These are phyloP conservation scores for Daldinia eschscholtzii DNA, from an alignment of 2,329 filamentous ascomycete genomes.

Conservation along the genomic window DNA sequence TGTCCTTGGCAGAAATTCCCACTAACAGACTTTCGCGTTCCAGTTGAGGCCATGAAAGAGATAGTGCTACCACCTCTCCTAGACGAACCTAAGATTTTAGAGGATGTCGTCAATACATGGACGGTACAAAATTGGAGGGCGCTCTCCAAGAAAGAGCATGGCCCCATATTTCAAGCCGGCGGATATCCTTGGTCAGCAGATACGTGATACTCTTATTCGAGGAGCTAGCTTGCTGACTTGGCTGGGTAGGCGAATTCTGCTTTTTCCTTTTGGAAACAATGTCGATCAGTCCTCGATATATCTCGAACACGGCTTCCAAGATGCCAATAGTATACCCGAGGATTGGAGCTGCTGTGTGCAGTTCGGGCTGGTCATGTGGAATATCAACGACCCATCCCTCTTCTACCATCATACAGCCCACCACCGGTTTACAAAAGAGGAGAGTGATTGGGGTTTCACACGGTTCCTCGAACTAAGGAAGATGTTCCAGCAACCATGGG, in stretches of 20 bases:
- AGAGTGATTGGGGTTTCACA: slow-evolving; percentile 99
- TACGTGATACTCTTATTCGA: slow-evolving; percentile 10
- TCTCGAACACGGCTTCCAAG: slow-evolving; percentile 91
- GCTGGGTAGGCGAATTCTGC: slow-evolving; percentile 81
- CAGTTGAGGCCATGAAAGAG: slow-evolving; percentile 88
- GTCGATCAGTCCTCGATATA: slow-evolving; percentile 95
- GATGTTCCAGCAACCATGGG: slow-evolving; percentile 84
- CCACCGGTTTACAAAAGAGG: slow-evolving; percentile 95
- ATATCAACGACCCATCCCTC: slow-evolving; percentile 89
- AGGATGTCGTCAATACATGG: slow-evolving; percentile 85
- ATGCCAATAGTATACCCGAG: slow-evolving; percentile 78
- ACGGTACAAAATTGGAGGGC: slow-evolving; percentile 85
- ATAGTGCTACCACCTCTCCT: slow-evolving; percentile 77
- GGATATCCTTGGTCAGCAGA: slow-evolving; percentile 83
- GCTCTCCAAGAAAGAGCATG: slow-evolving; percentile 83
- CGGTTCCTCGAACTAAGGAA: slow-evolving; percentile 89
- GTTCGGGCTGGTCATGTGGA: slow-evolving; percentile 94
- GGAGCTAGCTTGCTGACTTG: slow-evolving; percentile 39
- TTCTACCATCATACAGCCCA: slow-evolving; percentile 86
- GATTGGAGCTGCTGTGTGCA: slow-evolving; percentile 98
- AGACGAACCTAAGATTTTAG: slow-evolving; percentile 83
- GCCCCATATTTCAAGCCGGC: slow-evolving; percentile 87
- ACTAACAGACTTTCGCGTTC: slow-evolving; percentile 48
- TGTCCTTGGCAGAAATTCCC: slow-evolving; percentile 12
- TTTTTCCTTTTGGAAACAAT: slow-evolving; percentile 96